phyloP scores from a whole-genome alignment of 73 alveolate genomes.

The Tetrahymena thermophila region DNA sequence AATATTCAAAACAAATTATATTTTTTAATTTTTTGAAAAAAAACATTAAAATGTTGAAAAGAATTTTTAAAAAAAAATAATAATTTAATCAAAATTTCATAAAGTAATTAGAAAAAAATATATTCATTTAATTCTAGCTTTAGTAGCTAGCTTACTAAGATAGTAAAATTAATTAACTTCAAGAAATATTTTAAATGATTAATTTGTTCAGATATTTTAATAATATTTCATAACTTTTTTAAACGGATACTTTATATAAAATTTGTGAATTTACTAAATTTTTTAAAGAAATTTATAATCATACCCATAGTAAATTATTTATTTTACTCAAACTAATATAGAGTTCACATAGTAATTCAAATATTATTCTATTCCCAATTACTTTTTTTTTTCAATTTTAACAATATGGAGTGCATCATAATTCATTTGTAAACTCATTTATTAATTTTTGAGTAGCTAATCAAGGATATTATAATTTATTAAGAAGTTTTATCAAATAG shows the following conservation, averaged over 20 bases:
- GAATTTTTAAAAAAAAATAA: too few relatives aligned
- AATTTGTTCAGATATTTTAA: too few relatives aligned
- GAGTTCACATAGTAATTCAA: background rate
- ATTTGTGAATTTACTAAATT: background rate
- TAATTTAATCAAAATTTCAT: background rate
- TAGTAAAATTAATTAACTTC: too few relatives aligned
- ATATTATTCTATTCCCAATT: background rate
- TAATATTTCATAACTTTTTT: background rate
- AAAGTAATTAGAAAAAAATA: background rate
- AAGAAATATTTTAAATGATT: too few relatives aligned
- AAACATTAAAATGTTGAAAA: too few relatives aligned
- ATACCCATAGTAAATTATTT: background rate
- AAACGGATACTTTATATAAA: background rate
- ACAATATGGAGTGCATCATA: background rate
- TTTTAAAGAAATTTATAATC: background rate
- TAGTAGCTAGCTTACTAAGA: too few relatives aligned
- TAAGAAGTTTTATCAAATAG: background rate
- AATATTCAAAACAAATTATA: too few relatives aligned
- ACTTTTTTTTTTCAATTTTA: background rate
- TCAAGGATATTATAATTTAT: background rate
- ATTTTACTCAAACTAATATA: background rate
- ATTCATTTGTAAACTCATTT: background rate
- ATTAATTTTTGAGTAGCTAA: background rate
- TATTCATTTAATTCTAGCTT: too few relatives aligned
- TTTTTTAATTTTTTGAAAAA: too few relatives aligned